Percentiles rank a stretch among this genome's conserved stretches.
These are phyloP conservation scores for Stygiomarasmius scandens DNA, from an alignment of 1,284 basidiomycete species.

Conservation along the genomic window DNA sequence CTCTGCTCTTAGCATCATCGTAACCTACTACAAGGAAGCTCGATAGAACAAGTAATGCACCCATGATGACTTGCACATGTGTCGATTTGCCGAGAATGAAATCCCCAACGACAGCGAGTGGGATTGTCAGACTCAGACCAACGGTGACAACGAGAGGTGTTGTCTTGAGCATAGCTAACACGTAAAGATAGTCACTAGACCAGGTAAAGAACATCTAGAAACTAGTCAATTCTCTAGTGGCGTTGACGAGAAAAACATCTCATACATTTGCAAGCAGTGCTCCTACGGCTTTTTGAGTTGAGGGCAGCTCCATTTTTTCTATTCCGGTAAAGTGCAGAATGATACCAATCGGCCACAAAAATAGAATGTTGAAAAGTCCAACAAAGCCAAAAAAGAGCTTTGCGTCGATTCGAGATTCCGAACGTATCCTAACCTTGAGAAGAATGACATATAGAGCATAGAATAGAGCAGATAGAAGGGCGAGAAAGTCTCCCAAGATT, in stretches of 20 bases:
- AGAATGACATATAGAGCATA: slow-evolving; percentile 93
- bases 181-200: slow-evolving; percentile 86
- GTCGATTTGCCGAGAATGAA: slow-evolving; percentile 62
- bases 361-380: slow-evolving; percentile 85
- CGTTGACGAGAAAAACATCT: not conserved
- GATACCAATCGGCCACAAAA: slow-evolving; percentile 82
- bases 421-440: slow-evolving; percentile 85
- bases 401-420: slow-evolving; percentile 89
- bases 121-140: slow-evolving; percentile 94
- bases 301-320: slow-evolving; percentile 81
- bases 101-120: slow-evolving; percentile 84
- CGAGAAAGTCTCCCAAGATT: slow-evolving; percentile 74
- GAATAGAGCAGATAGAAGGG: slow-evolving; percentile 81
- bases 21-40: slow-evolving; percentile 72
- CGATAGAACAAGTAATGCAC: slow-evolving; percentile 66
- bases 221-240: not conserved
- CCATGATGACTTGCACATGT: slow-evolving; percentile 60
- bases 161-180: slow-evolving; percentile 95
- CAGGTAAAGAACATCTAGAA: slow-evolving; percentile 83
- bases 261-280: slow-evolving; percentile 63
- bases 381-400: slow-evolving; percentile 94
- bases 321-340: slow-evolving; percentile 77
- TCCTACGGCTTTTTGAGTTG: slow-evolving; percentile 56
- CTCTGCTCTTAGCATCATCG: slow-evolving; percentile 45
- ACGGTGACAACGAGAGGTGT: slow-evolving; percentile 93